Base-by-base conservation (phyloP, 78 protist genomes). In the Chrysochromulina tobinii region DNA sequence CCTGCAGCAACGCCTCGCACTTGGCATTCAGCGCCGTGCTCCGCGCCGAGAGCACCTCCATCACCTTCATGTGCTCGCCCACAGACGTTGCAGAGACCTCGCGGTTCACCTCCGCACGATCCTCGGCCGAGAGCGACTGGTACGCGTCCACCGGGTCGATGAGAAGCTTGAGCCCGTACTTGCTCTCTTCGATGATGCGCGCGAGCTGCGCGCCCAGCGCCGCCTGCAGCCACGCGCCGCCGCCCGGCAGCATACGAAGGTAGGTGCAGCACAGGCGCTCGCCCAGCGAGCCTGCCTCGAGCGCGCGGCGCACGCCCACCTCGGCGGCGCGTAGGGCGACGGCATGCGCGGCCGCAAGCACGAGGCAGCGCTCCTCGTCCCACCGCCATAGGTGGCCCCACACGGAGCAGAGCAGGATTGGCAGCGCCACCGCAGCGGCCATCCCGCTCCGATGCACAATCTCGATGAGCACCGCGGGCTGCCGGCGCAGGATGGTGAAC, bases 211-310 rank as follows among this genome's bases (percentile, higher is more conserved):
- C 23, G 72, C 72, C 72, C n/a, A 66, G 27, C 27, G 72, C 72
- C 72, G 72, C 72, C 72, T 66, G 72, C 72, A 66, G 72, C 72
- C 72, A 66, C 27, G 27, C 72, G 72, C 27, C 72, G 72, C 27
- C 72, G 72, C 72, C 72, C 27, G 72, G 72, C 72, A 66, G 15
- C 27, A 12, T 4, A 20, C 72, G 72, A 6, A 66, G 72, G 72
- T 66, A 66, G 27, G 72, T 20, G 23, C 27, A 12, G 72, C 8
- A 20, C 72, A 66, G 72, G 8, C 27, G 15, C n/a, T 8, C 8
- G 27, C 8, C 27, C 27, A 20, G 8, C n/a, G n/a, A 3, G 72
- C 23, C 72, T 6, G 8, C 72, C 27, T 18, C 72, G 27, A 66
- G 72, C 72, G 72, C 14, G n/a, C n/a, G 8, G 72, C 27, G 27